Conservation (phyloP, 1,284 basidiomycete species). For the Neolentinus lepideus region DNA sequence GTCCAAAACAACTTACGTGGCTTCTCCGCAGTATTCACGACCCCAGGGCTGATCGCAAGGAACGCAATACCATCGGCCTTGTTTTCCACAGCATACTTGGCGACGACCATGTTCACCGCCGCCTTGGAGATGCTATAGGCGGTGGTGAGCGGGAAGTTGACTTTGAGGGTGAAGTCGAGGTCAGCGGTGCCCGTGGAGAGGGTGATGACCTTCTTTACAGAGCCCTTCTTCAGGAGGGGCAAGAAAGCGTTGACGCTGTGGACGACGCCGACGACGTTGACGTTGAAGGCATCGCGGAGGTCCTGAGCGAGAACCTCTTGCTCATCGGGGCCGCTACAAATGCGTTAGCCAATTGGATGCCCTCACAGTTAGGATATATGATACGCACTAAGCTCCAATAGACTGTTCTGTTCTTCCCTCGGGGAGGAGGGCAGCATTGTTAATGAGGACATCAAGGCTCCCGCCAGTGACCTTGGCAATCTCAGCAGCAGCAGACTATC, state of each 20-base stretch:
- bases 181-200: constrained; percentile 24
- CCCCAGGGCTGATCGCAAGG: constrained; percentile 28
- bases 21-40: constrained; percentile 22
- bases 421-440: constrained; percentile 19
- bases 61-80: constrained; percentile 29
- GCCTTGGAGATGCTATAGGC: constrained; percentile 30
- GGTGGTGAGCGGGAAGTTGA: constrained; percentile 7
- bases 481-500: constrained; percentile 14
- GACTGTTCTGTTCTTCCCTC: constrained; percentile 11
- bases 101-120: constrained; percentile 29
- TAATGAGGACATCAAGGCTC: constrained; percentile 28
- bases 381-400: neutral
- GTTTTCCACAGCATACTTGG: constrained; percentile 28
- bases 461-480: constrained; percentile 21
- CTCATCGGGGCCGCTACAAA: neutral
- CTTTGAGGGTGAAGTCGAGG: constrained; percentile 16
- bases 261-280: constrained; percentile 30
- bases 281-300: constrained; percentile 15
- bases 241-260: constrained; percentile 30
- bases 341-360: neutral
- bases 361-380: neutral
- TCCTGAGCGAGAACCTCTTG: neutral
- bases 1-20: constrained; percentile 6
- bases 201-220: constrained; percentile 28
- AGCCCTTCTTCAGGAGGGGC: constrained; percentile 28